Evolutionary conservation across 805 yeast species (phyloP).

Genomic region (Saturnispora serradocipensis): DNA sequence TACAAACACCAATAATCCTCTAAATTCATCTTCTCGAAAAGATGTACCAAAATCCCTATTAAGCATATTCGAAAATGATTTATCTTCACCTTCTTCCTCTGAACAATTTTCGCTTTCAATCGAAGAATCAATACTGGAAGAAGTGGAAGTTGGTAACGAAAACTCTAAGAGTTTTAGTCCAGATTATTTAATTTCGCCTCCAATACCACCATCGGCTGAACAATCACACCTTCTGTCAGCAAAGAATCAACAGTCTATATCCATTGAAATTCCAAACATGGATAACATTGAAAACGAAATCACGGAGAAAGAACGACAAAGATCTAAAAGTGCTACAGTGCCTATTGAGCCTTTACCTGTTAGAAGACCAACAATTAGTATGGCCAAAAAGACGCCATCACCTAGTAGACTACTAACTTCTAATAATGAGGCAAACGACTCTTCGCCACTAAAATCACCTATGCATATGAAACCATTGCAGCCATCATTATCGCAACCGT

Average conservation of each 20-base stretch:
- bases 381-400: slow-evolving; percentile 36
- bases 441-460: slow-evolving; percentile 26
- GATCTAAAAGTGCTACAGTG: slow-evolving; percentile 26
- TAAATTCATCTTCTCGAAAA: slow-evolving; percentile 19
- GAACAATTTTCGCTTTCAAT: slow-evolving; percentile 17
- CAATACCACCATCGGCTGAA: not conserved
- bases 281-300: slow-evolving; percentile 22
- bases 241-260: slow-evolving; percentile 28
- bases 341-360: slow-evolving; percentile 15
- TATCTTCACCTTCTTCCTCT: slow-evolving; percentile 46
- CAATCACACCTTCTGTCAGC: not conserved
- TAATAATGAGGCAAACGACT: slow-evolving; percentile 20
- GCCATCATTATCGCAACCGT: slow-evolving; percentile 30
- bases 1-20: not conserved
- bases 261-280: slow-evolving; percentile 64
- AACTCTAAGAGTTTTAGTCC: not conserved
- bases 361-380: slow-evolving; percentile 30
- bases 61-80: slow-evolving; percentile 22
- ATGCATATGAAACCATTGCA: slow-evolving; percentile 45
- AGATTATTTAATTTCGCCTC: not conserved
- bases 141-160: not conserved
- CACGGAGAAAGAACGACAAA: slow-evolving; percentile 14
- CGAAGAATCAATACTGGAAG: slow-evolving; percentile 4
- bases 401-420: slow-evolving; percentile 30
- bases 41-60: slow-evolving; percentile 68